These are phyloP conservation scores for Liriodendron chinense DNA, from an alignment of 164 flowering plant species.

Conservation along the genomic window DNA sequence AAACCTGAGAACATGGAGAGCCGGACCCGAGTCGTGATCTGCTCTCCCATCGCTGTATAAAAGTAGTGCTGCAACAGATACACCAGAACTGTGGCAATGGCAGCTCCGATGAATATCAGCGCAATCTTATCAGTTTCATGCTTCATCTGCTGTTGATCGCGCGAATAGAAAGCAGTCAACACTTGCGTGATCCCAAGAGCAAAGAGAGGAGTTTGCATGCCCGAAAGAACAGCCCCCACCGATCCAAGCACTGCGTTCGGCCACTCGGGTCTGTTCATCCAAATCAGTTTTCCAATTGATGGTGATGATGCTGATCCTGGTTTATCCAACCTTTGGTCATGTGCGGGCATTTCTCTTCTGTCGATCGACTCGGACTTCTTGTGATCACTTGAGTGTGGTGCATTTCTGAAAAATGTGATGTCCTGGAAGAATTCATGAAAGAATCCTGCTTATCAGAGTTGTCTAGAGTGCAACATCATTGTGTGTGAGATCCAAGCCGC, in stretches of 20 bases:
- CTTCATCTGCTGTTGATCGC: slow-evolving; percentile 35
- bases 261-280: slow-evolving; percentile 68
- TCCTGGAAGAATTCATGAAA: slow-evolving; percentile 9
- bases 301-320: slow-evolving; percentile 25
- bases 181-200: slow-evolving; percentile 60
- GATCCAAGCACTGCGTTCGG: slow-evolving; percentile 66
- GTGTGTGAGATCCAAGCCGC: background rate
- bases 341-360: slow-evolving; percentile 16
- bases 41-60: slow-evolving; percentile 74
- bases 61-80: slow-evolving; percentile 68
- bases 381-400: slow-evolving; percentile 10
- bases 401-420: slow-evolving; percentile 25
- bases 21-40: slow-evolving; percentile 64
- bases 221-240: slow-evolving; percentile 65
- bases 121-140: slow-evolving; percentile 44
- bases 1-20: slow-evolving; percentile 71
- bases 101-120: slow-evolving; percentile 53
- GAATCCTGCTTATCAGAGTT: too few species aligned
- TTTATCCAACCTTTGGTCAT: background rate
- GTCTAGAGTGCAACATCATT: too few species aligned
- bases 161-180: slow-evolving; percentile 52
- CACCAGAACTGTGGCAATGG: slow-evolving; percentile 43
- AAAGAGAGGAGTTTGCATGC: slow-evolving; percentile 66
- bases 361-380: slow-evolving; percentile 13
- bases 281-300: slow-evolving; percentile 48